phyloP scores from a whole-genome alignment of 2,329 filamentous ascomycete species.

The Aspergillus brunneoviolaceus region DNA sequence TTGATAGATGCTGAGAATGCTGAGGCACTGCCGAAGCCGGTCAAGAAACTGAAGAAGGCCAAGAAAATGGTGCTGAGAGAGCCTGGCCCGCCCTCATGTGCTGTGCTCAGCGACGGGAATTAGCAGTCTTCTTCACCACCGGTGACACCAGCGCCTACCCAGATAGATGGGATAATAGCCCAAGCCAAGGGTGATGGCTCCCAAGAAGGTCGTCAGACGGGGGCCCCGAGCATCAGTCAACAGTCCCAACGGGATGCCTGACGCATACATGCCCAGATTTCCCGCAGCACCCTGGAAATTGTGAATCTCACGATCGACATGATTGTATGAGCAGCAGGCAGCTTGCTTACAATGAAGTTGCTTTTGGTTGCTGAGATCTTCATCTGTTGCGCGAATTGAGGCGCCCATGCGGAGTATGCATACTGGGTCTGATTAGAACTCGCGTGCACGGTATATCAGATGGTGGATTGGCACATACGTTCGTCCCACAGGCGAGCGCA shows the following conservation, averaged over 20 bases:
- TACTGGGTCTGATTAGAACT: constrained; percentile 60
- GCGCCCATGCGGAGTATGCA: constrained; percentile 97
- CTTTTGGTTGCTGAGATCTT: constrained; percentile 87
- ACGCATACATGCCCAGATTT: constrained; percentile 83
- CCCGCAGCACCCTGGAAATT: constrained; percentile 51
- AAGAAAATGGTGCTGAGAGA: constrained; percentile 58
- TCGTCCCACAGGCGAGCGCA: constrained; percentile 86
- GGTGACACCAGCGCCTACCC: constrained; percentile 35
- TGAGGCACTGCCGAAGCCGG: constrained; percentile 83
- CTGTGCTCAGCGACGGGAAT: constrained; percentile 38
- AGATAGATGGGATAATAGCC: constrained; percentile 85
- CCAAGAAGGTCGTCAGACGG: constrained; percentile 72
- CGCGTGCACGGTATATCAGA: background rate
- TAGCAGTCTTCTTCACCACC: constrained; percentile 4
- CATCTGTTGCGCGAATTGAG: constrained; percentile 85
- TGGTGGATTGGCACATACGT: constrained; percentile 54
- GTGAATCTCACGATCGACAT: background rate
- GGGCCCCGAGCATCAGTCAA: constrained; percentile 82
- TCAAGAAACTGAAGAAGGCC: constrained; percentile 81
- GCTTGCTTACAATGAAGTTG: constrained; percentile 73
- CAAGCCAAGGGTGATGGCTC: constrained; percentile 67
- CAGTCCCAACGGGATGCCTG: constrained; percentile 85
- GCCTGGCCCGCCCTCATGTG: constrained; percentile 68
- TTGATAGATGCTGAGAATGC: constrained; percentile 91
- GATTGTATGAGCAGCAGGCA: constrained; percentile 3